Conservation (phyloP, 331 rosid species). For the Arachis monticola region DNA sequence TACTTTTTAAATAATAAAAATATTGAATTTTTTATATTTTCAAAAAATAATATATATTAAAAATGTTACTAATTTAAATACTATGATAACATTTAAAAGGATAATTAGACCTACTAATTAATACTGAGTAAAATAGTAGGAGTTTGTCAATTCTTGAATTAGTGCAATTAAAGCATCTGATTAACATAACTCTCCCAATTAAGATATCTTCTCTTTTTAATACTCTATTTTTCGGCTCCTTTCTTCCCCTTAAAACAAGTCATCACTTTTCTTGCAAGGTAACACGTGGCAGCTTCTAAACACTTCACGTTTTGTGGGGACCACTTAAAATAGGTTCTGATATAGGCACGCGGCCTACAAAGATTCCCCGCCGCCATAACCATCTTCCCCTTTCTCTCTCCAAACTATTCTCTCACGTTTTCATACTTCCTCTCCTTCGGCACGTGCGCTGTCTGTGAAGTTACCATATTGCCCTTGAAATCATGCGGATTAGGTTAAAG, state of each 20-base stretch:
- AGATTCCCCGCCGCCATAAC: slow-evolving; percentile 97
- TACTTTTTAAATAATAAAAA: too few relatives aligned
- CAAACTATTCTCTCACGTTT: slow-evolving; percentile 77
- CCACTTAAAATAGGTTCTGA: slow-evolving; percentile 57
- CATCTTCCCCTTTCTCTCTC: slow-evolving; percentile 12
- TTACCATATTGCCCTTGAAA: slow-evolving; percentile 29
- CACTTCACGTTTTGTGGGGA: slow-evolving; percentile 42
- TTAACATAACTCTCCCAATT: not conserved
- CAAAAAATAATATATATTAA: too few relatives aligned
- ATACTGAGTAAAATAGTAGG: too few relatives aligned
- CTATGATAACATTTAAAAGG: too few relatives aligned
- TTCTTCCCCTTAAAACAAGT: not conserved
- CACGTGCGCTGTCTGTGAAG: slow-evolving; percentile 39
- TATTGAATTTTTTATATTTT: too few relatives aligned
- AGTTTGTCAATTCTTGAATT: too few relatives aligned
- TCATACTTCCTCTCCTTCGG: slow-evolving; percentile 27
- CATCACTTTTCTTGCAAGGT: not conserved
- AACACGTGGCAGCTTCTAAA: slow-evolving; percentile 54
- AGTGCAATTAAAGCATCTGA: too few relatives aligned
- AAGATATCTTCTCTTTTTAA: not conserved
- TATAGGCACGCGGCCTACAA: slow-evolving; percentile 76
- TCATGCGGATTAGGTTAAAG: slow-evolving; percentile 36
- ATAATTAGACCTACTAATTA: too few relatives aligned
- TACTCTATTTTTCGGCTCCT: not conserved
- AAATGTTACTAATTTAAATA: too few relatives aligned